Base-by-base conservation (phyloP, 139 green algal species). In the Micromonas commoda region DNA sequence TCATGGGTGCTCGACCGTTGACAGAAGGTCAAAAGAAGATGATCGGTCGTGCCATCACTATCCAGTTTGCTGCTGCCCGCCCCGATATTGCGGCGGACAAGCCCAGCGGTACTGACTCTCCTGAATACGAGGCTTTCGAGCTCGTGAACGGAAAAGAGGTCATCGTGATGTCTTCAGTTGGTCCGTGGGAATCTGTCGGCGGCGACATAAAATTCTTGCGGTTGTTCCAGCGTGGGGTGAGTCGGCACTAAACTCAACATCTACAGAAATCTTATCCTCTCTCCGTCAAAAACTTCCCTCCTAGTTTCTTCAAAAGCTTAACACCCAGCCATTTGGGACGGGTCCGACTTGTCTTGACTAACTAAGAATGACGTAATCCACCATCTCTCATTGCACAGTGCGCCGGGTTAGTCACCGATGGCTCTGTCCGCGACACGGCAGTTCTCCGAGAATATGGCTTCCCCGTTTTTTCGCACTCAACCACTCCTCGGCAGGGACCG, bases 111-210 rank as follows among this genome's bases (percentile, higher is more conserved):
- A 71, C 34, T 45, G 66, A 73, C 31, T 64, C 26, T 20, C 77
- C 77, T 29, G 77, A 81, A 52, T 81, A 81, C 77, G 77, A 81
- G 64, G 77, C 77, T 39, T 81, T 81, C 66, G 77, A 81, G 77
- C 28, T 51, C 32, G 29, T 28, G 3, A 66, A 66, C 5, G 39
- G 39, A 3, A 81, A 81, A 21, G 77, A 77, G 51, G 65, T 71
- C 35, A 26, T 81, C 2, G 77, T 81, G 21, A 73, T 81, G 66
- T 69, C 70, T 21, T 72, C 51, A 16, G 66, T 76, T 45, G 77
- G 77, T 2, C 77, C 77, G 29, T 81, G 77, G 77, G 77, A 81
- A 71, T 72, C 51, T 4, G 77, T 81, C 35, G 77, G 77, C 31
- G 77, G 77, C 0, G 77, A 81, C 66, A 81, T 81, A 34, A 81